Evolutionary conservation across 257 asterid genomes (phyloP), one percentile per base, ranked within the genome.

Genomic region (Rehmannia glutinosa): DNA sequence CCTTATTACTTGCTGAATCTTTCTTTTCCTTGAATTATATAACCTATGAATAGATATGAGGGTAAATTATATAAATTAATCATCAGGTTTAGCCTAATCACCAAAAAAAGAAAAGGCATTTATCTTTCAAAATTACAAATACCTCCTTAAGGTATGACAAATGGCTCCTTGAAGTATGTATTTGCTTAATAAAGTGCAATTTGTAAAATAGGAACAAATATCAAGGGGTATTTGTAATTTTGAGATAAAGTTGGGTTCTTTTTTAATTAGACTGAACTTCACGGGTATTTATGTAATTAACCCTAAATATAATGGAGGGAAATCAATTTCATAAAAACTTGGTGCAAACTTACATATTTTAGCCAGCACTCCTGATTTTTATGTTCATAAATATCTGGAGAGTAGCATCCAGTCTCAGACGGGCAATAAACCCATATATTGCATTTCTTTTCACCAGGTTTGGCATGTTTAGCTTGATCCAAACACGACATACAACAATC

Each of bases 361-460:
- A 93, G 87, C 99, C 99, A 93, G 83, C 97, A 93, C 62, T 93
- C 99, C 41, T 77, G 86, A 61, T 88, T 80, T 73, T 88, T 87
- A 80, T 90, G 99, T 62, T 85, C 66, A 58, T 90, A 93, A 32
- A 86, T 81, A 73, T 93, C 99, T n/a, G 96, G 99, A 65, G 96
- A 90, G 85, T 76, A 69, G 82, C 99, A 93, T 21, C 99, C 99
- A 0, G 66, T 68, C 77, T 86, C 92, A 0, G 84, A 76, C 2
- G 99, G 97, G 70, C 99, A 90, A 69, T 90, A 93, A 45, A 93
- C 99, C 96, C 97, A 93, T 56, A 84, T 62, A 53, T 90, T 93
- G 86, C 99, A 93, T 83, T 80, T 90, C 80, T 62, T 70, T 17
- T 70, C 71, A 9, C 78, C 84, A 0, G 92, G 82, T 63, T 60